Evolutionary conservation across 1,139 yeast species (phyloP).

Genomic region (Blastobotrys arbuscula): DNA sequence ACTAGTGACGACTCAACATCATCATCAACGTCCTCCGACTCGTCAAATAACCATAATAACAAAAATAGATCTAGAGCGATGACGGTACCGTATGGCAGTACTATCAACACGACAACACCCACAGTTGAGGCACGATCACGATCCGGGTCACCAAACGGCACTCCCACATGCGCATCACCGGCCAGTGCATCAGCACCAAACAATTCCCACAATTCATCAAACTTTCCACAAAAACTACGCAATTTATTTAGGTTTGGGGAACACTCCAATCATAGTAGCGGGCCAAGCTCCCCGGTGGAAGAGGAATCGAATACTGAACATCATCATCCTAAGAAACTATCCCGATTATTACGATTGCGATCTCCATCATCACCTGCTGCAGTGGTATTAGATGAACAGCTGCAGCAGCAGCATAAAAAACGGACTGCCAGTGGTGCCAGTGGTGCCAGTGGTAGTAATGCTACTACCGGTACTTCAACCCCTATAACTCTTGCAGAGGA

Average conservation of each 20-base stretch:
- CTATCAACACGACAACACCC: constrained; percentile 1
- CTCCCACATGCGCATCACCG: not conserved
- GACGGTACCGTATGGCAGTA: constrained; percentile 17
- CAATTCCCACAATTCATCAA: constrained; percentile 3
- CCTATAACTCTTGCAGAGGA: constrained; percentile 12
- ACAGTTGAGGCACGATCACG: not conserved
- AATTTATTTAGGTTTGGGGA: constrained; percentile 27
- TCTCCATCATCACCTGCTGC: constrained; percentile 37
- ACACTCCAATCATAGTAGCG: constrained; percentile 4
- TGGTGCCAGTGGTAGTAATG: constrained; percentile 28
- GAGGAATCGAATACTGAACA: constrained; percentile 6
- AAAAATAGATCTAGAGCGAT: constrained; percentile 19
- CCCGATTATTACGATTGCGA: constrained; percentile 34
- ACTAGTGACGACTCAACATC: not conserved
- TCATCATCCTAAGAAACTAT: constrained; percentile 16
- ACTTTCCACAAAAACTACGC: constrained; percentile 29
- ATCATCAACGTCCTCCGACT: not conserved
- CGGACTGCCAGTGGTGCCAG: constrained; percentile 27
- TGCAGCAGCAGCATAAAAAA: not conserved
- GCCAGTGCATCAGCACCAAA: not conserved
- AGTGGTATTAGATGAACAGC: constrained; percentile 14
- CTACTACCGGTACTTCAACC: constrained; percentile 30
- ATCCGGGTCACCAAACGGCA: not conserved
- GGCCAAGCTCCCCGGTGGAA: not conserved
- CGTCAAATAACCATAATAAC: no score